Percentiles rank a stretch among this genome's conserved stretches.
phyloP scores from a whole-genome alignment of 225 moss, liverwort and hornwort species.

The Bryum argenteum region DNA sequence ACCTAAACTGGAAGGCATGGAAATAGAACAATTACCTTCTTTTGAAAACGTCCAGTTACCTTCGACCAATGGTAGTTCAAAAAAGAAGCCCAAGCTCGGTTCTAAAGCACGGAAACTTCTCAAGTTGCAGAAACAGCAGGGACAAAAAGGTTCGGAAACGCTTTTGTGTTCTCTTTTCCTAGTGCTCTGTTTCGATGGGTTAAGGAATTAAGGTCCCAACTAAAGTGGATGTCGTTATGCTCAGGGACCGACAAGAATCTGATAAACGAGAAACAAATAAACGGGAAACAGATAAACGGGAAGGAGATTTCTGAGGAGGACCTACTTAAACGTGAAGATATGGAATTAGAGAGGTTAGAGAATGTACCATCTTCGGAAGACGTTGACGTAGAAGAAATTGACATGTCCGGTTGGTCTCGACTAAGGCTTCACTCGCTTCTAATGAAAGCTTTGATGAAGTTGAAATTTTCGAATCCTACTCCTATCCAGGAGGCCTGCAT shows the following conservation, averaged over 20 bases:
- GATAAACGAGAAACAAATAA: background rate
- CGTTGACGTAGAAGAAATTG: conserved; percentile 52
- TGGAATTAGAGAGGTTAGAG: conserved; percentile 50
- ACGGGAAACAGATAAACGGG: background rate
- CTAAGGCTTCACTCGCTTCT: conserved; percentile 84
- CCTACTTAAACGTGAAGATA: conserved; percentile 39
- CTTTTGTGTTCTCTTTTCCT: background rate
- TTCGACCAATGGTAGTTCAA: conserved; percentile 3
- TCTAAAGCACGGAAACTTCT: conserved; percentile 61
- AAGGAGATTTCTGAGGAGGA: conserved; percentile 36
- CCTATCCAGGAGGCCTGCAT: conserved; percentile 91
- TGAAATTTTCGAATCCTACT: conserved; percentile 80
- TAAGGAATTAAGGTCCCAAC: background rate
- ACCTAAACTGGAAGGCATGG: conserved; percentile 37
- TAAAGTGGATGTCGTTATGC: background rate
- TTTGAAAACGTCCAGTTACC: conserved; percentile 30
- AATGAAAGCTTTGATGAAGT: conserved; percentile 66
- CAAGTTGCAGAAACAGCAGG: conserved; percentile 52
- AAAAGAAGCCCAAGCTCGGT: conserved; percentile 50
- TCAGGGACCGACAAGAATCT: conserved; percentile 20
- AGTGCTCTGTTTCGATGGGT: background rate
- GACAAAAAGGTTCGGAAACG: conserved; percentile 34
- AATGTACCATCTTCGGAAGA: conserved; percentile 30
- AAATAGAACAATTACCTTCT: conserved; percentile 35
- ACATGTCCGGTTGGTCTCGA: conserved; percentile 80